These are phyloP conservation scores for Auricularia auricula-judae DNA, from an alignment of 768 basidiomycete species.

Conservation along the genomic window DNA sequence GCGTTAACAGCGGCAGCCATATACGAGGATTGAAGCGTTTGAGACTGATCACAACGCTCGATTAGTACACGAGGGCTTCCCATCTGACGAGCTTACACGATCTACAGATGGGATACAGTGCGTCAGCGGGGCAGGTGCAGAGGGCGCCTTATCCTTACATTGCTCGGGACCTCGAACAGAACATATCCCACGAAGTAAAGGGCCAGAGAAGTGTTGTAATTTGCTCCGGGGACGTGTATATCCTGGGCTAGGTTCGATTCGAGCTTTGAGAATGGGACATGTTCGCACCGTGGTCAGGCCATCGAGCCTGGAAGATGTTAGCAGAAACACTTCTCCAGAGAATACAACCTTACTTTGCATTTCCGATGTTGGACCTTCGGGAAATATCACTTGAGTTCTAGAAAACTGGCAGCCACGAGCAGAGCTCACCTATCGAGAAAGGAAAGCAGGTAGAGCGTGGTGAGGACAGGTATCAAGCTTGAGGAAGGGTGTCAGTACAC, in stretches of 20 bases:
- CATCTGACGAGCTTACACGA: neutral
- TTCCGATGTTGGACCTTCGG: constrained; percentile 26
- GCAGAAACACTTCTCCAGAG: neutral
- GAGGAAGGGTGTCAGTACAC: neutral
- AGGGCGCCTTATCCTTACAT: constrained; percentile 25
- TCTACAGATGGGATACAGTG: neutral
- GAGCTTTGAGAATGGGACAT: neutral
- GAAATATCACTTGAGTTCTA: neutral
- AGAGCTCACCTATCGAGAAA: constrained; percentile 28
- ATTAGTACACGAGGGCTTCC: neutral
- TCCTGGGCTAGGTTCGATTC: neutral
- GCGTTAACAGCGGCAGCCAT: constrained; percentile 51
- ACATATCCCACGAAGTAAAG: constrained; percentile 53
- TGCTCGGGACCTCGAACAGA: constrained; percentile 48
- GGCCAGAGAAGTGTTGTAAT: constrained; percentile 47
- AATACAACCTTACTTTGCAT: constrained; percentile 22
- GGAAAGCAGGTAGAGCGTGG: constrained; percentile 28
- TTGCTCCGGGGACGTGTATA: constrained; percentile 16
- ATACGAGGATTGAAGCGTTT: constrained; percentile 49
- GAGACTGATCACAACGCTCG: constrained; percentile 23
- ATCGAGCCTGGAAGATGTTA: constrained; percentile 30
- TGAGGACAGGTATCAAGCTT: constrained; percentile 29
- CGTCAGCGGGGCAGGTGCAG: constrained; percentile 30
- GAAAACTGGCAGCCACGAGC: neutral
- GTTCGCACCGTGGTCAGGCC: constrained; percentile 35